Percentiles rank a stretch among this genome's conserved stretches.
These are phyloP conservation scores for Lupinus albus DNA, from an alignment of 306 rosid species.

Conservation along the genomic window DNA sequence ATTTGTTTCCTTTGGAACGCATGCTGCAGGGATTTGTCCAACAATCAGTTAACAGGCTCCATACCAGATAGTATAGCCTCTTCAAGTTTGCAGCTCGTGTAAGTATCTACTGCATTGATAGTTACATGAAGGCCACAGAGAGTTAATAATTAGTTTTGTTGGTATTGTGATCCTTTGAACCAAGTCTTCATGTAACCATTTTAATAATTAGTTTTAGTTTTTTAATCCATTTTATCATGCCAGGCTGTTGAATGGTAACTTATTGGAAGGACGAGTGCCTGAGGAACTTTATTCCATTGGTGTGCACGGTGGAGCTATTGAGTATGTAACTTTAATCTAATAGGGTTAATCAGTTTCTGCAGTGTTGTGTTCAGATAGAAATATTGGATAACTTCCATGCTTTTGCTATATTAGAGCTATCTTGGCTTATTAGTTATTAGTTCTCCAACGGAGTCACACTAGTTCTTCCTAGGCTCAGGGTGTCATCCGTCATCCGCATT, in stretches of 20 bases:
- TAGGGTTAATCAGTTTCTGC: conserved; percentile 17
- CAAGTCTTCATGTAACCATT: too few species aligned
- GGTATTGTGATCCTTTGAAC: conserved; percentile 1
- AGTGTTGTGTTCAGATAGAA: conserved; percentile 9
- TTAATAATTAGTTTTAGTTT: too few species aligned
- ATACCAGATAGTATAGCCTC: conserved; percentile 76
- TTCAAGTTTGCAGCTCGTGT: conserved; percentile 84
- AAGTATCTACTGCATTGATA: conserved; percentile 49
- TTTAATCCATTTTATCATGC: conserved; percentile 37
- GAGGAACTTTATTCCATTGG: conserved; percentile 82
- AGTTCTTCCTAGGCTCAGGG: conserved; percentile 3
- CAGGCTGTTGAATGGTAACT: conserved; percentile 67
- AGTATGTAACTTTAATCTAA: conserved; percentile 57
- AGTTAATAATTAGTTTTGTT: not conserved
- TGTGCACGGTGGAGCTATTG: conserved; percentile 95
- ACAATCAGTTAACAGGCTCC: conserved; percentile 76
- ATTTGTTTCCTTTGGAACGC: conserved; percentile 23
- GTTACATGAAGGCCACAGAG: not conserved
- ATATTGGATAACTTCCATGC: conserved; percentile 5
- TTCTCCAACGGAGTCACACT: not conserved
- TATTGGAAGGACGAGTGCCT: conserved; percentile 82
- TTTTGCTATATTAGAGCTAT: too few species aligned
- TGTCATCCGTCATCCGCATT: conserved; percentile 8
- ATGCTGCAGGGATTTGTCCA: conserved; percentile 78
- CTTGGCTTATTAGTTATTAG: conserved; percentile 1